Evolutionary conservation across 352 stramenopile species (phyloP), one percentile per base, ranked within the genome.

Genomic region (Pythium oligandrum): DNA sequence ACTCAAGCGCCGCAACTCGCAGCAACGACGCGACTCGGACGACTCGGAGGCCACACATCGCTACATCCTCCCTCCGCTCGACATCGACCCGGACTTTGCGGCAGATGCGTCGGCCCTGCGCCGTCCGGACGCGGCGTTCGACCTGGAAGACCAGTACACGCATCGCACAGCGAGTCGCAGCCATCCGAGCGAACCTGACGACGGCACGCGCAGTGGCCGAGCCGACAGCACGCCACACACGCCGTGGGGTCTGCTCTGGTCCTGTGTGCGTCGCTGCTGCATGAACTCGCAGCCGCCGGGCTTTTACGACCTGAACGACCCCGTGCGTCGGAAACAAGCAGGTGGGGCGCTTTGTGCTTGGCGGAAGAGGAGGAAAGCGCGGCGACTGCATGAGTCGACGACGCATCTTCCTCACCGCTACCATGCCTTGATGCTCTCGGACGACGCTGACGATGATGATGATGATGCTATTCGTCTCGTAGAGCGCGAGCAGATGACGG

Each of bases 401-500:
- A 49, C 55, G 4, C 55, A 63, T 26, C 38, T 63, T 48, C 55
- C 55, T 48, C 54, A 56, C 43, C 48, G 55, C 10, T 63, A 63
- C 43, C 55, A 57, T 37, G 47, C 55, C 36, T 53, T 66, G 46
- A 61, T 62, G 64, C 60, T 53, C 47, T 52, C 55, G 42, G 55
- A 63, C 38, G 48, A 48, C 12, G 49, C 52, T 31, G 55, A 63
- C 31, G 39, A 47, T 68, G 59, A 36, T 62, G 59, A 46, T 57
- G 65, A 48, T 63, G 65, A 53, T 68, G 64, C 48, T 37, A 34
- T 57, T 42, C 32, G 45, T 48, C 49, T 59, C 51, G 42, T 71
- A 64, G 74, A 83, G 51, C 69, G 68, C n/a, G 70, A 83, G 54
- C 75, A 75, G 11, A 70, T 80, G 64, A 51, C 65, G 10, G 60